phyloP scores from a whole-genome alignment of 2,329 filamentous ascomycete species.

The Achaetomium macrosporum region DNA sequence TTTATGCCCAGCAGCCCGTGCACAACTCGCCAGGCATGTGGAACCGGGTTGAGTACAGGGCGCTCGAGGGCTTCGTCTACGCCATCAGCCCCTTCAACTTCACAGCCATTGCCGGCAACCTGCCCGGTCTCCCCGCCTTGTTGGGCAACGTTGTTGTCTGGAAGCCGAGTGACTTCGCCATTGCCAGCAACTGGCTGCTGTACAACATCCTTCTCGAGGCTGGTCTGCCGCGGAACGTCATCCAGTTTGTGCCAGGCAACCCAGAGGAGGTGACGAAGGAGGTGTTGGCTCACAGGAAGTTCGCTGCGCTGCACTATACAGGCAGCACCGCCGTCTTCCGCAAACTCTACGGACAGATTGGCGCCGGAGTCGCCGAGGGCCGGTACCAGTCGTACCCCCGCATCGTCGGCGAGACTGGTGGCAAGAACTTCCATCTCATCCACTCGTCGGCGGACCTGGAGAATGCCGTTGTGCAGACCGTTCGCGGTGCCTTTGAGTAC shows the following conservation, averaged over 20 bases:
- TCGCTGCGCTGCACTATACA: slow-evolving; percentile 91
- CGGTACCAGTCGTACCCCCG: slow-evolving; percentile 70
- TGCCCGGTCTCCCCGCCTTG: slow-evolving; percentile 74
- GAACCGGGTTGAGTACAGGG: slow-evolving; percentile 86
- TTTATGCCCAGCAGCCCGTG: slow-evolving; percentile 80
- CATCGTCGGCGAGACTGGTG: slow-evolving; percentile 46
- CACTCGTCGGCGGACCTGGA: slow-evolving; percentile 41
- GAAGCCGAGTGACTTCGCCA: slow-evolving; percentile 89
- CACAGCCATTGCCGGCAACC: slow-evolving; percentile 86
- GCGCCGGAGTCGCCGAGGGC: slow-evolving; percentile 71
- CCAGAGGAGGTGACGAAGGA: slow-evolving; percentile 75
- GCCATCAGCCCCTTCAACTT: slow-evolving; percentile 96
- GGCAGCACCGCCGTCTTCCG: slow-evolving; percentile 90
- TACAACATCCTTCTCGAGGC: slow-evolving; percentile 89
- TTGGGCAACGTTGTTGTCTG: slow-evolving; percentile 94
- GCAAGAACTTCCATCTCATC: slow-evolving; percentile 49
- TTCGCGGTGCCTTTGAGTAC: slow-evolving; percentile 45
- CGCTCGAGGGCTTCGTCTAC: slow-evolving; percentile 92
- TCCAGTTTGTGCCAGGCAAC: slow-evolving; percentile 89
- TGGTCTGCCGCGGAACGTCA: slow-evolving; percentile 80
- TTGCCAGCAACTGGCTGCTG: slow-evolving; percentile 85
- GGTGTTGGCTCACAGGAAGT: slow-evolving; percentile 70
- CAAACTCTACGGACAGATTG: slow-evolving; percentile 80
- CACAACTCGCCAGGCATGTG: slow-evolving; percentile 81
- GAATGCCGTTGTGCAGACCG: slow-evolving; percentile 42